Percentiles rank a stretch among this genome's conserved stretches.
Evolutionary conservation across 768 basidiomycete genomes (phyloP).

Genomic region (Boletellus ananiceps): DNA sequence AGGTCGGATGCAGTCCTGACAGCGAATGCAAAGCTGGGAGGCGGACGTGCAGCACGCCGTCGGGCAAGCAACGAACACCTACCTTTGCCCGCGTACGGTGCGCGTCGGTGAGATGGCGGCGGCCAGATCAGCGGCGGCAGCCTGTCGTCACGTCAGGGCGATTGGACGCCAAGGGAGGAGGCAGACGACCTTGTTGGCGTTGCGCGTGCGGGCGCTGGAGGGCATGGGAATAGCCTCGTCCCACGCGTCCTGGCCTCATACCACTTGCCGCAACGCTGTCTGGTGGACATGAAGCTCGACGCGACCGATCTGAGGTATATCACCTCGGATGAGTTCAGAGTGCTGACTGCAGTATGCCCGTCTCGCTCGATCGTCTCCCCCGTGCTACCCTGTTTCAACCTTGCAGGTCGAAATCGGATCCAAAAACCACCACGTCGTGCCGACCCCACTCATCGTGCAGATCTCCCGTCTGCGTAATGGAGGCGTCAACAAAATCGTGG

Average conservation of each 20-base stretch:
- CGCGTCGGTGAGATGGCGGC: slow-evolving; percentile 11
- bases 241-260: neutral
- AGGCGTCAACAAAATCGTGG: slow-evolving; percentile 90
- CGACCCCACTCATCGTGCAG: slow-evolving; percentile 81
- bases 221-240: slow-evolving; percentile 13
- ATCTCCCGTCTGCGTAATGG: slow-evolving; percentile 91
- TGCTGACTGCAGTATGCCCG: slow-evolving; percentile 78
- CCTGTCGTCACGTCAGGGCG: slow-evolving; percentile 12
- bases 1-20: slow-evolving; percentile 32
- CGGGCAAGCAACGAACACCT: neutral
- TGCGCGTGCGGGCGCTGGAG: slow-evolving; percentile 17
- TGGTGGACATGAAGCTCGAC: slow-evolving; percentile 75
- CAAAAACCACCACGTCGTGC: slow-evolving; percentile 97
- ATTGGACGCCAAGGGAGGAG: neutral
- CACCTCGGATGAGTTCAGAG: slow-evolving; percentile 87
- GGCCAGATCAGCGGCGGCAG: slow-evolving; percentile 19
- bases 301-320: slow-evolving; percentile 93
- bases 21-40: slow-evolving; percentile 22
- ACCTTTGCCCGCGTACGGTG: slow-evolving; percentile 15
- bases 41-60: neutral
- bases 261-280: neutral
- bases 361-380: neutral
- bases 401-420: slow-evolving; percentile 92
- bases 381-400: neutral
- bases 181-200: slow-evolving; percentile 34